Base-by-base conservation (phyloP, 1,284 basidiomycete genomes). In the Coriolopsis trogii region DNA sequence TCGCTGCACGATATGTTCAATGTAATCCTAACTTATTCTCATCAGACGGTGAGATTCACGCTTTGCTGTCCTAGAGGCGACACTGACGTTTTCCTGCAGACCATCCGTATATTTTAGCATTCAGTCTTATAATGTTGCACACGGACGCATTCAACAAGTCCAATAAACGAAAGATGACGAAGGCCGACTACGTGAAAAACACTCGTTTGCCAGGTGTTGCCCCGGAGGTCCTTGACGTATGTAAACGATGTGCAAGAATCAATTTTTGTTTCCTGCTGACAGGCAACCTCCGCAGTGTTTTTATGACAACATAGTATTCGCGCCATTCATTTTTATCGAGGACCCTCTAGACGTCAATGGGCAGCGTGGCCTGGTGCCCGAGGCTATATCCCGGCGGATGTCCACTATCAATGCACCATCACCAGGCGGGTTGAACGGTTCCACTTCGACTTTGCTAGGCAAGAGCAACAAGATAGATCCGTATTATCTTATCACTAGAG, bases 121-220 rank as follows among this genome's bases (percentile, higher is more conserved):
- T 99, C 73, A 98, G 96, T 62, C 77, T 99, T 64, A 97, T 99
- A 68, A 98, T 99, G 95, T 78, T 99, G 39, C 95, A 98, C 67
- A 99, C 97, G 10, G 96, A 99, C 67, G 91, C 90, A 1, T 99
- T 98, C 78, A 99, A 99, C 73, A 93, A 89, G 71, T 94, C 93
- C 60, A 98, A 98, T 72, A 98, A 93, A 73, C 87, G 88, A 57
- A 98, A 98, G 75, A 99, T 99, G 97, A 87, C 89, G 28, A 97
- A 95, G 68, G 77, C 84, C 2, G 95, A 96, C 64, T 98, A 98
- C 66, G 78, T 97, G 58, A 91, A 86, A 72, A 98, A 98, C 64
- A 95, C 95, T 0, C 78, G 82, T 45, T 79, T 96, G 55, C 90
- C 93, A n/a, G 94, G 94, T 10, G 82, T 97, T 16, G 77, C 85